Percentiles rank a stretch among this genome's conserved stretches.
These are phyloP conservation scores for Yamadazyma blattariae DNA, from an alignment of 1,139 yeast genomes.

Conservation along the genomic window DNA sequence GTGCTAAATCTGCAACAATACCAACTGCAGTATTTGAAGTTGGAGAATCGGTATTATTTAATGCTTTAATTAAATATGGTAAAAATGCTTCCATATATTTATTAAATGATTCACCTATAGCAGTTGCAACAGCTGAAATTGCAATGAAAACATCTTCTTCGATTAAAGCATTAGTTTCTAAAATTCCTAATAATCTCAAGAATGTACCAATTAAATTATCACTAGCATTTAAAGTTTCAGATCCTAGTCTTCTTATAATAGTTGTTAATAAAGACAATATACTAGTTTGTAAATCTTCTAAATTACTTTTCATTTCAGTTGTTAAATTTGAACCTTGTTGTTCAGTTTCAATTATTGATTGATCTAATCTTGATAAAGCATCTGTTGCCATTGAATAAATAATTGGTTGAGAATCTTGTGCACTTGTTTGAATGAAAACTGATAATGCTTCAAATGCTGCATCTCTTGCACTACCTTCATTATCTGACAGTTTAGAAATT, in stretches of 20 bases:
- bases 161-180: constrained; percentile 70
- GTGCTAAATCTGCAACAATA: constrained; percentile 94
- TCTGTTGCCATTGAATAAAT: constrained; percentile 75
- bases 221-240: constrained; percentile 63
- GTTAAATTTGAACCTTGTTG: constrained; percentile 46
- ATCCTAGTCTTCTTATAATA: constrained; percentile 79
- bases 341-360: constrained; percentile 39
- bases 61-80: constrained; percentile 76
- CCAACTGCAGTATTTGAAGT: constrained; percentile 90
- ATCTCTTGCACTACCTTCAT: constrained; percentile 87
- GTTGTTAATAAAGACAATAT: constrained; percentile 84
- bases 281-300: constrained; percentile 88
- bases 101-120: constrained; percentile 66
- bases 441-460: constrained; percentile 94
- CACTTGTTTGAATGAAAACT: constrained; percentile 71
- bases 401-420: constrained; percentile 65
- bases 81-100: constrained; percentile 78
- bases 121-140: constrained; percentile 83
- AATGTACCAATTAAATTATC: constrained; percentile 85
- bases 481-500: constrained; percentile 69
- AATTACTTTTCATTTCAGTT: constrained; percentile 68
- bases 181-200: constrained; percentile 59
- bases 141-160: constrained; percentile 96
- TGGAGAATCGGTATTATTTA: constrained; percentile 79
- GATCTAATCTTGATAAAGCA: constrained; percentile 67